Base-by-base conservation (phyloP, 352 stramenopile species). In the Globisporangium echinulatum region DNA sequence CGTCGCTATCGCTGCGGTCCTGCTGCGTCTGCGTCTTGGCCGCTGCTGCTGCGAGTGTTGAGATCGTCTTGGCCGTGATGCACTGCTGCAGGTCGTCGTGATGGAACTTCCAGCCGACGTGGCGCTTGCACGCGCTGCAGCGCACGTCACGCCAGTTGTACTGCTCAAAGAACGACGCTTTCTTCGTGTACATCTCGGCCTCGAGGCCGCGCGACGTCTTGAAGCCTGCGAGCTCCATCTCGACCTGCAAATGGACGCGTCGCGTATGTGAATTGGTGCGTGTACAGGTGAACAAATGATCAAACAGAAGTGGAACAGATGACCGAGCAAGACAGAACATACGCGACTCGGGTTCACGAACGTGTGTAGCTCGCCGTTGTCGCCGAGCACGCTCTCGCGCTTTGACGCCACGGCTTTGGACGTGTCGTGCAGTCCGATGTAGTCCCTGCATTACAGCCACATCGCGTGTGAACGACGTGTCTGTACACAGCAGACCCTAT, bases 101-200 rank as follows among this genome's bases (percentile, higher is more conserved):
- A 63, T 90, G 87, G 67, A 94, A 94, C 39, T 81, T 74, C 85
- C 84, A 92, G 14, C 83, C 82, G 38, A 94, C 65, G 46, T 92
- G 82, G 54, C 79, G 71, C 52, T 90, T 89, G 71, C 85, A 94
- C 54, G 74, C 72, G 58, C 60, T 66, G 59, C 85, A 94, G 58
- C 71, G 79, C 66, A 92, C 68, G 50, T 90, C 81, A 13, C 78
- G 78, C 77, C 76, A 94, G 62, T 81, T 92, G 75, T 92, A 94
- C 53, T 79, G 67, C 19, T 90, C 77, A 60, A 94, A 94, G 56
- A 93, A 78, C 56, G 82, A 88, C 52, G 83, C 75, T 37, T 82
- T 82, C 58, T 79, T 89, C 33, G 83, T 87, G 62, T 83, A 90
- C 8, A 61, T 59, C 8, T 92, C 82, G 14, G 72, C 64, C 44